These are phyloP conservation scores for Mychonastes homosphaera DNA, from an alignment of 139 green algal genomes.

Conservation along the genomic window DNA sequence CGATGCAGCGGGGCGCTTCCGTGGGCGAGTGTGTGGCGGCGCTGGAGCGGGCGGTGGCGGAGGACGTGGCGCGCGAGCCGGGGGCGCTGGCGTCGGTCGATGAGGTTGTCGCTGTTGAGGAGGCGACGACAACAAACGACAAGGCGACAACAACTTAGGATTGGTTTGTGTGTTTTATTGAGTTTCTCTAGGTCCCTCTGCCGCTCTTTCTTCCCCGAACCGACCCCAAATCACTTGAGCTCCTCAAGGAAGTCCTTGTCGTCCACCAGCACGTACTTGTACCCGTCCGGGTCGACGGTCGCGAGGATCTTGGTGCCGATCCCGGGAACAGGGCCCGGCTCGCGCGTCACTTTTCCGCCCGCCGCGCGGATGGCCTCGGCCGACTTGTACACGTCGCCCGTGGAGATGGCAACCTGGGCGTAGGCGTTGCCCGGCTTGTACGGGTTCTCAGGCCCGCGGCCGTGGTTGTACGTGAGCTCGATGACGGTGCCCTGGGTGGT, in stretches of 20 bases:
- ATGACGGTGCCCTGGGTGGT: conserved; percentile 44
- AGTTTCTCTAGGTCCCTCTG: too few relatives aligned
- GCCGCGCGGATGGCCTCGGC: conserved; percentile 56
- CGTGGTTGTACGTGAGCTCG: conserved; percentile 91
- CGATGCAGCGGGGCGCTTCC: conserved; percentile 50
- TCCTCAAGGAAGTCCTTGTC: conserved; percentile 54
- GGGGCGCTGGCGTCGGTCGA: too few relatives aligned
- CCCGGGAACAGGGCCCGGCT: conserved; percentile 20
- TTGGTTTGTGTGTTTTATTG: too few relatives aligned
- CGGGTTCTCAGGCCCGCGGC: conserved; percentile 25
- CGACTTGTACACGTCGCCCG: conserved; percentile 77
- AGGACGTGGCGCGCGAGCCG: too few relatives aligned
- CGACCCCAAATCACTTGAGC: conserved; percentile 27
- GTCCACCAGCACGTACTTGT: conserved; percentile 54
- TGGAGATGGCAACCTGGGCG: conserved; percentile 49
- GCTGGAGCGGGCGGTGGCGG: conserved; percentile 56
- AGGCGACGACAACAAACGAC: too few relatives aligned
- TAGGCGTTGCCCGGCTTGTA: conserved; percentile 76
- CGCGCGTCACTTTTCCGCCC: conserved; percentile 34
- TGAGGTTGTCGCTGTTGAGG: too few relatives aligned
- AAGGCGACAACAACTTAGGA: too few relatives aligned
- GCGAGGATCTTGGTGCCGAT: conserved; percentile 60
- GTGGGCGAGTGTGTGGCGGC: conserved; percentile 70
- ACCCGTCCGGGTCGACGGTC: conserved; percentile 47
- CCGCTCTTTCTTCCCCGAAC: too few relatives aligned